Evolutionary conservation across 2,329 filamentous ascomycete genomes (phyloP), one percentile per base, ranked within the genome.

Genomic region (Pseudocercospora cruenta): DNA sequence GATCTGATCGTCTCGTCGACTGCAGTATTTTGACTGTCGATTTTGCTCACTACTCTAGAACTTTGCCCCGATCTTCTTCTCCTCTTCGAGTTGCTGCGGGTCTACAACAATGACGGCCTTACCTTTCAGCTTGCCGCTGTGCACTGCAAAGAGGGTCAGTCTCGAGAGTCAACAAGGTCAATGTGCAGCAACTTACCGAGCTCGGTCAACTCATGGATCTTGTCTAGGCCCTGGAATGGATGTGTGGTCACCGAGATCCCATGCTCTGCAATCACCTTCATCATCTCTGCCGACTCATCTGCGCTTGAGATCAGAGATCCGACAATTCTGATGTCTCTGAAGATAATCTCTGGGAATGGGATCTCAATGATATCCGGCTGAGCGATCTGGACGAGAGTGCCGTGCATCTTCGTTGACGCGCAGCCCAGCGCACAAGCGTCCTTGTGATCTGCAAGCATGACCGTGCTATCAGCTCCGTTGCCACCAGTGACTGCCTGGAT

Each of bases 361-460:
- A 82, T 77, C 24, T 64, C 65, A 14, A 82, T 72, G 10, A 75
- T 71, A 36, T 78, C 73, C 8, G 79, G 80, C 67, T 88, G 86
- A n/a, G 86, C 86, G 57, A 89, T 82, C 73, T 89, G 85, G 1
- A 89, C 79, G 72, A 88, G 79, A 0, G 78, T 82, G 2, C 86
- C 86, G 71, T 89, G 87, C 81, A 85, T 87, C 71, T 81, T 83
- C 0, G 87, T 89, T 0, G 87, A 78, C 0, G 85, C 86, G 60
- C 84, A 86, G 0, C 81, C 82, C 22, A 83, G 74, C 4, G 80
- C 85, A 47, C 85, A 82, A 2, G 86, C 83, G 0, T 76, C 76
- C 1, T 78, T 73, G 19, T 84, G 83, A 67, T 88, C 86, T n/a
- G 81, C 81, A 0, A 89, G 73, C 57, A 84, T 84, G 12, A 89